Percentiles rank a stretch among this genome's conserved stretches.
Conservation (phyloP, 768 basidiomycete genomes). For the Butyriboletus loyo region DNA sequence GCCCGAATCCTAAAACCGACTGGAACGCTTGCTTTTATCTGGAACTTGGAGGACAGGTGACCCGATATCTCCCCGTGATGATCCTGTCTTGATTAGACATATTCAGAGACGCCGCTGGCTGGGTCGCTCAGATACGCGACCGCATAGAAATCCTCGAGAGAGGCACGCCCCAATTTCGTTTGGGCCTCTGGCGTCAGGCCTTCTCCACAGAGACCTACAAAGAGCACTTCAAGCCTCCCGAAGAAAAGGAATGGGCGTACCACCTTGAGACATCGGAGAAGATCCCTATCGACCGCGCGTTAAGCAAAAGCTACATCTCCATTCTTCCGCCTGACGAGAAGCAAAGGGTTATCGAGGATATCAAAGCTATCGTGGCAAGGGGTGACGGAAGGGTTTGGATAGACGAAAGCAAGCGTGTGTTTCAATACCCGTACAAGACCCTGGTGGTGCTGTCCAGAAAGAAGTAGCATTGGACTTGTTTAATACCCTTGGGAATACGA, state of each 20-base stretch:
- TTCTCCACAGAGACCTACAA: constrained; percentile 66
- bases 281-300: constrained; percentile 59
- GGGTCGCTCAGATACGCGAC: constrained; percentile 74
- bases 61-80: neutral
- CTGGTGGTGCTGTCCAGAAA: constrained; percentile 51
- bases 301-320: constrained; percentile 85
- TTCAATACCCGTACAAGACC: constrained; percentile 79
- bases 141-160: constrained; percentile 64
- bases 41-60: constrained; percentile 89
- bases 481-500: neutral
- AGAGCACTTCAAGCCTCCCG: constrained; percentile 53
- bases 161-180: constrained; percentile 81
- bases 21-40: constrained; percentile 73
- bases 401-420: constrained; percentile 66
- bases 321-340: constrained; percentile 58
- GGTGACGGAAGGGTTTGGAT: constrained; percentile 73
- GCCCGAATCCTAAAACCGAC: constrained; percentile 73
- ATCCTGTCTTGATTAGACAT: neutral
- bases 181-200: constrained; percentile 66
- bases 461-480: constrained; percentile 29
- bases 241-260: constrained; percentile 57
- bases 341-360: constrained; percentile 44
- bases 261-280: constrained; percentile 51
- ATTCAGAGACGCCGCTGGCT: constrained; percentile 54
- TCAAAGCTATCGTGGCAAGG: constrained; percentile 53